Evolutionary conservation across 306 rosid species (phyloP).

Genomic region (Cucumis cinereus): DNA sequence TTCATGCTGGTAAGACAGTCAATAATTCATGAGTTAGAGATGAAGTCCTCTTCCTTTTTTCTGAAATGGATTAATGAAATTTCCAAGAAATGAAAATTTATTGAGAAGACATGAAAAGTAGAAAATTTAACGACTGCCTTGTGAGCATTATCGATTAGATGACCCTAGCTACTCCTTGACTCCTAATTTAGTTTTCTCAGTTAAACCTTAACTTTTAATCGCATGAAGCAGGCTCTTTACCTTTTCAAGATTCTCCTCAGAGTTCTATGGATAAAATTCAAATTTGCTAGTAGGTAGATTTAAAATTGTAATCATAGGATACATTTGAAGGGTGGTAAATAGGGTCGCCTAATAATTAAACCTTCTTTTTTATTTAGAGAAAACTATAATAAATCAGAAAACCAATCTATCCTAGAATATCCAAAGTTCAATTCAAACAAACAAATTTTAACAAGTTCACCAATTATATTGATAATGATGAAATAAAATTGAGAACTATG

Average conservation of each 20-base stretch:
- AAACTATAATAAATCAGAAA: background rate
- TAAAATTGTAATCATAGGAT: too few species aligned
- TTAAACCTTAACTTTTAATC: background rate
- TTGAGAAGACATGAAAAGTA: background rate
- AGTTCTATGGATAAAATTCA: background rate
- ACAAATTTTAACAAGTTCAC: background rate
- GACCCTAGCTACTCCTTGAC: background rate
- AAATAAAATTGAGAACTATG: background rate
- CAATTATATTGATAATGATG: background rate
- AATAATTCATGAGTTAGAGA: background rate
- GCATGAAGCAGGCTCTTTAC: background rate
- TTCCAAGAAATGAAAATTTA: background rate
- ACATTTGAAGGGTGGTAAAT: background rate
- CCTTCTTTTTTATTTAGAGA: background rate
- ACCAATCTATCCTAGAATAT: background rate
- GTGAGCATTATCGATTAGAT: background rate
- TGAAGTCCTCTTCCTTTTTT: background rate
- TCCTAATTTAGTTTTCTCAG: background rate
- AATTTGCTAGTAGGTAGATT: background rate
- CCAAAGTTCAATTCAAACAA: background rate
- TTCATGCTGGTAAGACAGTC: constrained; percentile 46
- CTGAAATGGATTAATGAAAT: background rate
- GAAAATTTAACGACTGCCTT: background rate
- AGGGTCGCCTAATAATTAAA: background rate
- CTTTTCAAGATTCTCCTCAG: background rate